phyloP scores from a whole-genome alignment of 1,284 basidiomycete species.

The Coriolopsis trogii region DNA sequence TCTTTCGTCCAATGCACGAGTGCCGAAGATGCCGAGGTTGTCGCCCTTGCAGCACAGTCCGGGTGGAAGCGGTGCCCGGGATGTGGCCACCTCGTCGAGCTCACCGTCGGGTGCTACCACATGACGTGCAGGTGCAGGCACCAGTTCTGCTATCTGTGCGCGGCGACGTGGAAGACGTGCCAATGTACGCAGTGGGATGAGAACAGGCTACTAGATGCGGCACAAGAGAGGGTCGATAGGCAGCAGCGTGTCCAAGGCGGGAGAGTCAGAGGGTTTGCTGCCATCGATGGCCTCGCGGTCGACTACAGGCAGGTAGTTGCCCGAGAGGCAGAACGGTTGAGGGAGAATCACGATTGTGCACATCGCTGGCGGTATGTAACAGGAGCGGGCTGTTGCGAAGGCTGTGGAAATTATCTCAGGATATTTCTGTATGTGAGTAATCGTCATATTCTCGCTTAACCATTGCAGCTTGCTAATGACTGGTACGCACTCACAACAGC shows the following conservation, averaged over 20 bases:
- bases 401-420: slow-evolving; percentile 37
- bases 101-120: slow-evolving; percentile 43
- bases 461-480: background rate
- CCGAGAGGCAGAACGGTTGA: slow-evolving; percentile 39
- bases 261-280: slow-evolving; percentile 24
- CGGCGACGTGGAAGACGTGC: slow-evolving; percentile 54
- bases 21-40: slow-evolving; percentile 41
- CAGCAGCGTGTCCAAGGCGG: slow-evolving; percentile 31
- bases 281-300: slow-evolving; percentile 17
- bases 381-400: slow-evolving; percentile 45
- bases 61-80: slow-evolving; percentile 48
- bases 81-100: slow-evolving; percentile 41
- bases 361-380: slow-evolving; percentile 42
- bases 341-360: slow-evolving; percentile 49
- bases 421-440: slow-evolving; percentile 32
- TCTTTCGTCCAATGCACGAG: slow-evolving; percentile 22
- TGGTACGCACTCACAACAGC: slow-evolving; percentile 3
- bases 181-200: slow-evolving; percentile 60
- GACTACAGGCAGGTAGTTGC: slow-evolving; percentile 34
- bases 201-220: slow-evolving; percentile 36
- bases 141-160: slow-evolving; percentile 50
- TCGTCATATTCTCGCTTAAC: background rate
- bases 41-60: slow-evolving; percentile 43
- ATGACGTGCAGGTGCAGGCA: slow-evolving; percentile 41
- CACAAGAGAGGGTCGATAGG: slow-evolving; percentile 34